phyloP scores from a whole-genome alignment of 129 eudicot genomes.

The Lonicera japonica region DNA sequence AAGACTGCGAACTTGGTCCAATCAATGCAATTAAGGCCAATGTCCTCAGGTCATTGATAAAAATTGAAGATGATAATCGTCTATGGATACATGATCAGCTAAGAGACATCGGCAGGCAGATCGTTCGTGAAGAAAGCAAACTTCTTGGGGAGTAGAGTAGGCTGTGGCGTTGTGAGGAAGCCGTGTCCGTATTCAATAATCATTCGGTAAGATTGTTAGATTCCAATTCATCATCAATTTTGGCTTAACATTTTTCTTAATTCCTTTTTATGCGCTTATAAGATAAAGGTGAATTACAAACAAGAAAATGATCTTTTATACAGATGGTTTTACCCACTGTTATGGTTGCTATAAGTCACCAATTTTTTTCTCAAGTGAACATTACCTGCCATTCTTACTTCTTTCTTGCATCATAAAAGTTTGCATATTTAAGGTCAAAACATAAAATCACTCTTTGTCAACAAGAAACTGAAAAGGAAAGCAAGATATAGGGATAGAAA shows the following conservation, averaged over 20 bases:
- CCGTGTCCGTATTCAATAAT: neutral
- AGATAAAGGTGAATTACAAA: neutral
- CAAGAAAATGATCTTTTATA: neutral
- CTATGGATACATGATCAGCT: conserved; percentile 17
- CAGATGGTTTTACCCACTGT: neutral
- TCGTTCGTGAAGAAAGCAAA: neutral
- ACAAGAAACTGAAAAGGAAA: neutral
- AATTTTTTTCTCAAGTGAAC: neutral
- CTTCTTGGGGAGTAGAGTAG: conserved; percentile 6
- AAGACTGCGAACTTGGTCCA: conserved; percentile 1
- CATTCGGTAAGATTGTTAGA: neutral
- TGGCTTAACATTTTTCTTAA: neutral
- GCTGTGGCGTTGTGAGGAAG: conserved; percentile 7
- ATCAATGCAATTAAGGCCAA: neutral
- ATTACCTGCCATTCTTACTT: too few species aligned
- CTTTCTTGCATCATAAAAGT: neutral
- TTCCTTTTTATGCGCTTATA: neutral
- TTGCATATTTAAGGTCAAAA: neutral
- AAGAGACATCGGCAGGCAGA: conserved; percentile 19
- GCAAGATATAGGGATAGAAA: too few species aligned
- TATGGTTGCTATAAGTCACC: neutral
- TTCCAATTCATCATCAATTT: neutral
- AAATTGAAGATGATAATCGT: neutral
- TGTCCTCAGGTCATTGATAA: neutral
- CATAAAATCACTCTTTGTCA: neutral